A percentile compares a stretch with the other conserved stretches of the same genome.
Conservation (phyloP, 257 asterid genomes). For the Osmanthus fragrans region DNA sequence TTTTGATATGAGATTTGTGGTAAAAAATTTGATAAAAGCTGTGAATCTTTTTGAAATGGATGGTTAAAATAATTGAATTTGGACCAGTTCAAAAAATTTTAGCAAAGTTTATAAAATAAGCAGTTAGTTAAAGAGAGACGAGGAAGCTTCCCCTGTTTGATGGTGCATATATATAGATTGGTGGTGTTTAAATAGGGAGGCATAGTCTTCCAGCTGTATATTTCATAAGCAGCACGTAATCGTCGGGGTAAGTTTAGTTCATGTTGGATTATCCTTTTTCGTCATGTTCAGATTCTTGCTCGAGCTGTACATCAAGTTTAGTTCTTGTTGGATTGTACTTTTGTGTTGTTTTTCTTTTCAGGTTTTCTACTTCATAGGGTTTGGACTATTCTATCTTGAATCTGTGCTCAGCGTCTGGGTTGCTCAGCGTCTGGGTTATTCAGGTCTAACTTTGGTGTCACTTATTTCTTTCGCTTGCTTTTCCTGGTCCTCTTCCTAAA, state of each 20-base stretch:
- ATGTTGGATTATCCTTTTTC: neutral
- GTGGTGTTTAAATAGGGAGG: conserved; percentile 51
- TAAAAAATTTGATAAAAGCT: too few relatives aligned
- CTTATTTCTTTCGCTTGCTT: too few relatives aligned
- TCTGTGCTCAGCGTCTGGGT: conserved; percentile 90
- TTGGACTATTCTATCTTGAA: conserved; percentile 85
- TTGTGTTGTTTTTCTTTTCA: conserved; percentile 29
- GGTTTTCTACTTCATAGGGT: conserved; percentile 94
- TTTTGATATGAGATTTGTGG: too few relatives aligned
- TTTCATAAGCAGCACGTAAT: conserved; percentile 64
- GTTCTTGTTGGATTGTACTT: too few relatives aligned
- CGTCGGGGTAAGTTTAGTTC: conserved; percentile 75
- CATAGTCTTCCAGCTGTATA: conserved; percentile 85
- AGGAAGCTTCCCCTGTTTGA: too few relatives aligned
- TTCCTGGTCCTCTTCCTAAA: too few relatives aligned
- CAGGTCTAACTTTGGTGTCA: conserved; percentile 48
- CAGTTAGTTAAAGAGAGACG: too few relatives aligned
- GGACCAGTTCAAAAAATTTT: too few relatives aligned
- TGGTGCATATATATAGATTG: too few relatives aligned
- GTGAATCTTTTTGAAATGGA: too few relatives aligned
- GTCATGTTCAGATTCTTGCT: neutral
- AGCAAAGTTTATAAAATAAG: too few relatives aligned
- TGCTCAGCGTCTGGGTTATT: conserved; percentile 96
- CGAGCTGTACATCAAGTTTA: neutral
- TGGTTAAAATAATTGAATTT: too few relatives aligned